phyloP scores from a whole-genome alignment of 306 rosid genomes.

The Delonix regia region DNA sequence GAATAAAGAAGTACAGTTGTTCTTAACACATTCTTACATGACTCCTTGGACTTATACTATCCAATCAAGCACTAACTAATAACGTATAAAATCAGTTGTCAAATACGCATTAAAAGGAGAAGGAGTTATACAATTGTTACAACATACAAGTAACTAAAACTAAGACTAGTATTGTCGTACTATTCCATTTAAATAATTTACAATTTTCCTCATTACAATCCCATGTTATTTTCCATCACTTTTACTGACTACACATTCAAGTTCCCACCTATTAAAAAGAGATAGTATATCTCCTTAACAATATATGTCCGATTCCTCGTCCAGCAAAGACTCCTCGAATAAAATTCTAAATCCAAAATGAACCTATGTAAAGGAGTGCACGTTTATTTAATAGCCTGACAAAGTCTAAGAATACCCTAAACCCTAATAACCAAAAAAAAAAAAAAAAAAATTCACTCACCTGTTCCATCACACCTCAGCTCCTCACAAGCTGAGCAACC shows the following conservation, averaged over 20 bases:
- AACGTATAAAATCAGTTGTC: slow-evolving; percentile 9
- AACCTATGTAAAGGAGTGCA: too few relatives aligned
- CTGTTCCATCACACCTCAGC: slow-evolving; percentile 95
- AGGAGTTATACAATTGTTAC: not conserved
- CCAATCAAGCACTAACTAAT: slow-evolving; percentile 17
- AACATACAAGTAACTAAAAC: not conserved
- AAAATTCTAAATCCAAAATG: not conserved
- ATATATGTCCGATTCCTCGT: not conserved
- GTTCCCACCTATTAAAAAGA: slow-evolving; percentile 19
- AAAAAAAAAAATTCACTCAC: slow-evolving; percentile 18
- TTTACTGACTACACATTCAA: slow-evolving; percentile 14
- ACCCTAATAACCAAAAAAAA: too few relatives aligned
- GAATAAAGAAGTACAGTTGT: not conserved
- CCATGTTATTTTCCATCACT: not conserved
- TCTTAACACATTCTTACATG: not conserved
- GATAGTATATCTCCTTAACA: not conserved
- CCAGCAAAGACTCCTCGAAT: not conserved
- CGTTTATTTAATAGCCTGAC: too few relatives aligned
- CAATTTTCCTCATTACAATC: too few relatives aligned
- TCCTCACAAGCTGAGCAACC: slow-evolving; percentile 93
- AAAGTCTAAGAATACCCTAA: too few relatives aligned
- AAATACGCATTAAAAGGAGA: not conserved
- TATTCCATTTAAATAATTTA: not conserved
- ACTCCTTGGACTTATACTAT: not conserved
- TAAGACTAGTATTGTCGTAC: not conserved